Evolutionary conservation across 176 grass and related monocot species (phyloP), one percentile per base, ranked within the genome.

Genomic region (Bromus sterilis): DNA sequence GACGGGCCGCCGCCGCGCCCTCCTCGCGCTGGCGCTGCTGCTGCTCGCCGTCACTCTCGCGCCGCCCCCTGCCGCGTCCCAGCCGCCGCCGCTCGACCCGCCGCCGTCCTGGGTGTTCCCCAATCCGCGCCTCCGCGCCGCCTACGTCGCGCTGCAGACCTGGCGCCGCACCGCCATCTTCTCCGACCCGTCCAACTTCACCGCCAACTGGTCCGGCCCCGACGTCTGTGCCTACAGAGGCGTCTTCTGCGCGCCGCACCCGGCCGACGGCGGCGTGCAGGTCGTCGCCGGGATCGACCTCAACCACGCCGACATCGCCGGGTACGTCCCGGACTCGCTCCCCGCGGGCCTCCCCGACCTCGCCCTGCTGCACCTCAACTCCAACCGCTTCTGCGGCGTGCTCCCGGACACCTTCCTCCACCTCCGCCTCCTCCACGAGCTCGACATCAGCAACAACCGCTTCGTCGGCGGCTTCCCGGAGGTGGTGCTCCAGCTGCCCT

Each of bases 311-410:
- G 85, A 85, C 84, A 56, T 93, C 61, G 85, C 88, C 0, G 91
- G 91, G 0, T 71, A 60, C 85, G 23, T 93, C 39, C 91, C 91
- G 0, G 16, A 41, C 7, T 31, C 64, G 46, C 76, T 89, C 23
- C 75, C 67, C 4, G 36, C 21, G 7, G 66, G 71, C 0, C 87
- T 89, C 18, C 42, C 42, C 46, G 93, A 95, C 81, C 86, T 99
- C 37, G 88, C 96, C 3, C 66, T 95, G 60, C 88, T 99, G 59
- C 93, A 99, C 85, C 71, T 99, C 84, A 95, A 95, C 82, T 95
- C 93, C 49, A 95, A 95, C 87, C 86, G 93, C 77, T 93, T 99
- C 89, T 99, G 96, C 66, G 96, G 96, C 56, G 74, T 82, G 0
- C 63, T 90, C 2, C 91, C 91, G 0, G 71, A 78, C 61, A 83